Evolutionary conservation across 176 grass and related monocot species (phyloP).

Genomic region (Elymus sibiricus): DNA sequence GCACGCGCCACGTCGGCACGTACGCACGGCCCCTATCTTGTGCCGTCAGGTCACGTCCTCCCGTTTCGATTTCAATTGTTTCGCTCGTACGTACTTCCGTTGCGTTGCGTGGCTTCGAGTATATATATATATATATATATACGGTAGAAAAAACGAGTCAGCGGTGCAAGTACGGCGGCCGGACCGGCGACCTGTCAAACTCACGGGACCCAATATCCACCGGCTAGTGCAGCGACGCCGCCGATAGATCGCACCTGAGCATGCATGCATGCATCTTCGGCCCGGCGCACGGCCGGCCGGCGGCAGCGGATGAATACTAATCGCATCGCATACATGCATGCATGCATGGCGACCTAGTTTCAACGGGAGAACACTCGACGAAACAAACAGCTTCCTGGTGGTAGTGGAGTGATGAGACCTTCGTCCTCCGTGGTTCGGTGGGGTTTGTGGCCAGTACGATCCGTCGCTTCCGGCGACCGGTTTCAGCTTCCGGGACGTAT

Average conservation of each 20-base stretch:
- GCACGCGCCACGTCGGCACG: background rate
- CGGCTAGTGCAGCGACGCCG: conserved; percentile 19
- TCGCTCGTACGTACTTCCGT: background rate
- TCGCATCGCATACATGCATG: background rate
- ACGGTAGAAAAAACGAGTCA: background rate
- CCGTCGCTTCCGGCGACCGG: conserved; percentile 36
- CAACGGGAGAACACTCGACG: conserved; percentile 28
- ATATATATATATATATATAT: background rate
- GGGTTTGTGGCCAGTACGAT: background rate
- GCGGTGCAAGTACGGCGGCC: background rate
- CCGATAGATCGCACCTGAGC: background rate
- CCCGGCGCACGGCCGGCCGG: background rate
- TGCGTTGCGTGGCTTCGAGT: background rate
- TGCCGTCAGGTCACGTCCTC: background rate
- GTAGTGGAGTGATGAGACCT: background rate
- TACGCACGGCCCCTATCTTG: background rate
- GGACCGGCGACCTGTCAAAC: background rate
- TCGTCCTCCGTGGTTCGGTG: background rate
- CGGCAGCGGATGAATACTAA: background rate
- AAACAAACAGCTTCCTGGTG: conserved; percentile 10
- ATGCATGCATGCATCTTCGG: background rate
- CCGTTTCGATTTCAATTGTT: background rate
- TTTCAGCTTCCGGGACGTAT: conserved; percentile 36
- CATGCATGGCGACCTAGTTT: background rate
- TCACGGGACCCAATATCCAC: background rate